Conservation (phyloP, 2,329 filamentous ascomycete genomes). For the Pyricularia grisea region DNA sequence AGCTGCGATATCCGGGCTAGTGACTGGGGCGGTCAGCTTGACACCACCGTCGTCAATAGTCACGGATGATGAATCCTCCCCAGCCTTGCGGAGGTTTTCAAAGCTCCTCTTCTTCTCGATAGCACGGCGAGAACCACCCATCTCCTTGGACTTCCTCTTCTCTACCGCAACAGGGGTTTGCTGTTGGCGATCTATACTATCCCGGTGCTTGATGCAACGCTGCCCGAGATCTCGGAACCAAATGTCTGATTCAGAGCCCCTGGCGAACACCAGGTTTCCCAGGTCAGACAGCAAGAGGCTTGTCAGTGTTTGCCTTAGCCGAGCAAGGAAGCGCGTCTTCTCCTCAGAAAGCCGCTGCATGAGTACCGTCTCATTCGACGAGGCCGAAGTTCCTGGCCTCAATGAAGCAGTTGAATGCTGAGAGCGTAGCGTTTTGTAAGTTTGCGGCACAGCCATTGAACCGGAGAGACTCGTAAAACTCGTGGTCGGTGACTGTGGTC, state of each 20-base stretch:
- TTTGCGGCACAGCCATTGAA: constrained; percentile 37
- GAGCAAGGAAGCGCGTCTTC: constrained; percentile 68
- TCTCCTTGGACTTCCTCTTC: not conserved
- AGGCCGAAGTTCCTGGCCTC: constrained; percentile 55
- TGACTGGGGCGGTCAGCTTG: constrained; percentile 4
- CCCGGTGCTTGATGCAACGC: constrained; percentile 54
- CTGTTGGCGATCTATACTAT: constrained; percentile 35
- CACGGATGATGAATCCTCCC: constrained; percentile 22
- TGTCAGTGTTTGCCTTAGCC: constrained; percentile 69
- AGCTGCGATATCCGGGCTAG: not conserved
- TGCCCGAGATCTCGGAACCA: constrained; percentile 70
- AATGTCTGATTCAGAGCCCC: constrained; percentile 83
- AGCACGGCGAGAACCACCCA: not conserved
- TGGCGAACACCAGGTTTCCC: constrained; percentile 75
- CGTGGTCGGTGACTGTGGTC: constrained; percentile 52
- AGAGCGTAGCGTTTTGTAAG: constrained; percentile 20
- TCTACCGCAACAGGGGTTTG: not conserved
- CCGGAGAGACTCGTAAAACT: constrained; percentile 49
- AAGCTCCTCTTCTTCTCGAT: constrained; percentile 37
- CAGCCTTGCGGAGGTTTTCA: constrained; percentile 48
- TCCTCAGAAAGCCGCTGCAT: constrained; percentile 54
- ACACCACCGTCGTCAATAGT: constrained; percentile 13
- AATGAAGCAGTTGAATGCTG: constrained; percentile 32
- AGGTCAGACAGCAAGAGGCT: constrained; percentile 84
- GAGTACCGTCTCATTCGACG: constrained; percentile 58